A percentile compares a stretch with the other conserved stretches of the same genome.
These are phyloP conservation scores for Fusarium siculi DNA, from an alignment of 2,329 filamentous ascomycete genomes.

Conservation along the genomic window DNA sequence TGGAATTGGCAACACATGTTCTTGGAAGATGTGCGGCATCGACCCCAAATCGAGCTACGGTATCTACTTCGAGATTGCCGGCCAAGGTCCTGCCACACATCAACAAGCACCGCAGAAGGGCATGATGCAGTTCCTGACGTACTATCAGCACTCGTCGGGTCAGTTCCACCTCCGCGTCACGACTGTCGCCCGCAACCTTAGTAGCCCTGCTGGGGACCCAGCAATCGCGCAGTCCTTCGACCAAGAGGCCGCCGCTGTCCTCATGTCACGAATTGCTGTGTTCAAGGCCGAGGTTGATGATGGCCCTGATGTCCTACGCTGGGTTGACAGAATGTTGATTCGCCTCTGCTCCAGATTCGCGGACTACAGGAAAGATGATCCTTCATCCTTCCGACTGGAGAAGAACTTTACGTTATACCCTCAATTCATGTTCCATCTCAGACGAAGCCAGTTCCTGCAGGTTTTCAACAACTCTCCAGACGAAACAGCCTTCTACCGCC, in stretches of 20 bases:
- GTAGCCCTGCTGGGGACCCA: conserved; percentile 92
- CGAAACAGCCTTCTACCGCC: conserved; percentile 98
- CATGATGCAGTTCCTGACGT: conserved; percentile 98
- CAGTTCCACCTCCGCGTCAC: conserved; percentile 97
- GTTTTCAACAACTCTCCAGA: conserved; percentile 99
- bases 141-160: conserved; percentile 97
- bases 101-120: conserved; percentile 90
- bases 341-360: conserved; percentile 95
- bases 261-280: conserved; percentile 99
- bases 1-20: conserved; percentile 97
- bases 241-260: conserved; percentile 94
- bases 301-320: conserved; percentile 95
- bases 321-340: conserved; percentile 99
- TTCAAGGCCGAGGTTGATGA: conserved; percentile 99
- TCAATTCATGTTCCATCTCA: conserved; percentile 99
- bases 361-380: conserved; percentile 97
- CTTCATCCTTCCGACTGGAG: conserved; percentile 94
- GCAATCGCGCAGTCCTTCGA: conserved; percentile 97
- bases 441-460: conserved; percentile 95
- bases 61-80: conserved; percentile 97
- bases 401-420: conserved; percentile 99
- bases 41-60: conserved; percentile 94
- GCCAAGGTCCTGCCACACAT: conserved; percentile 87
- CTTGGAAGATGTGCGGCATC: conserved; percentile 99
- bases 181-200: conserved; percentile 89